Conservation (phyloP, 495 filamentous ascomycete species). For the Acidiella bohemica region DNA sequence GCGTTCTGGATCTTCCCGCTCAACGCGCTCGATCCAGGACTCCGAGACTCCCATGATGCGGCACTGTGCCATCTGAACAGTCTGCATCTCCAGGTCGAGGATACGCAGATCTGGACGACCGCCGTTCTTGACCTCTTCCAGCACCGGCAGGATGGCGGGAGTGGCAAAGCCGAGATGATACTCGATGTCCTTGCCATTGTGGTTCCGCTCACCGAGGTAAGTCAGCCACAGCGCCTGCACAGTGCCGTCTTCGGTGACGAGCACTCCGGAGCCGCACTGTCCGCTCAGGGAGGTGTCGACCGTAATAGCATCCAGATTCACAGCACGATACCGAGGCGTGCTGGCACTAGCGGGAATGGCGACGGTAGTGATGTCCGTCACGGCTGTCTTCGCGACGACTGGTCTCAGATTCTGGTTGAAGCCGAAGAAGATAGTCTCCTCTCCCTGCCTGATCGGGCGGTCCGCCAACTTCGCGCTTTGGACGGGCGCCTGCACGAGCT, state of each 20-base stretch:
- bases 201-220: conserved; percentile 78
- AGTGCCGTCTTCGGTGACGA: conserved; percentile 77
- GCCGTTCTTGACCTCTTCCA: conserved; percentile 70
- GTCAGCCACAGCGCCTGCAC: conserved; percentile 94
- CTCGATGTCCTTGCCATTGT: conserved; percentile 77
- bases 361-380: conserved; percentile 95
- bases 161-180: conserved; percentile 92
- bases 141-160: conserved; percentile 71
- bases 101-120: conserved; percentile 69
- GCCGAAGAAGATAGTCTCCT: conserved; percentile 86
- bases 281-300: conserved; percentile 83
- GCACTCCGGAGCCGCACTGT: conserved; percentile 89
- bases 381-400: conserved; percentile 82
- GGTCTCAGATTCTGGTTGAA: conserved; percentile 93
- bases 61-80: conserved; percentile 95
- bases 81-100: conserved; percentile 82
- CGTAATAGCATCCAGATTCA: conserved; percentile 94
- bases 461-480: conserved; percentile 72
- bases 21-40: conserved; percentile 85
- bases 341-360: conserved; percentile 85
- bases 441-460: conserved; percentile 72
- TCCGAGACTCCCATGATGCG: conserved; percentile 95
- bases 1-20: conserved; percentile 69
- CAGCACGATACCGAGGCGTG: conserved; percentile 85
- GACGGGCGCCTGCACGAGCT: conserved; percentile 82